Evolutionary conservation across 148 eudicot species (phyloP).

Genomic region (Camellia lanceoleosa): DNA sequence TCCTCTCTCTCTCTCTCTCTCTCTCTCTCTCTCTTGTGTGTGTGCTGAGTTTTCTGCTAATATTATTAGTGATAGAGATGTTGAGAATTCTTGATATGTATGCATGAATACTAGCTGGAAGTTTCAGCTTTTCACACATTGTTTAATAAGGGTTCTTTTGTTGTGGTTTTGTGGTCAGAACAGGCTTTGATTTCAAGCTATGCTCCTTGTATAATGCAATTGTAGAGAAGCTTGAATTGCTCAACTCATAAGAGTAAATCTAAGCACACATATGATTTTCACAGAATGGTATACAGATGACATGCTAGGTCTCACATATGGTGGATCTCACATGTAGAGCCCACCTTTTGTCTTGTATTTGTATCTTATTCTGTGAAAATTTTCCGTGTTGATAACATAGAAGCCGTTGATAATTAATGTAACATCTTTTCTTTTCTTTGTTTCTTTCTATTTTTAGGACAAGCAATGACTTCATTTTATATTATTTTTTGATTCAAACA

Average conservation of each 20-base stretch:
- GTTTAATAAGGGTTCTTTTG: background rate
- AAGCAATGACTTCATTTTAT: background rate
- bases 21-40: background rate
- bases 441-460: background rate
- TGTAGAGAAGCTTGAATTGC: background rate
- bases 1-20: background rate
- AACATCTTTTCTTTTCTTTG: background rate
- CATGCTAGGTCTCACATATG: too few species aligned
- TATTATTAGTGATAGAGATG: slow-evolving; percentile 11
- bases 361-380: too few species aligned
- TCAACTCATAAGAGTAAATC: too few species aligned
- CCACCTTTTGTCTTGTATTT: too few species aligned
- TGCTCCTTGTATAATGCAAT: background rate
- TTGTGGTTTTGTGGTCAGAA: background rate
- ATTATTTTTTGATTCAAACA: background rate
- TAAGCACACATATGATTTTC: too few species aligned
- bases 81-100: slow-evolving; percentile 8
- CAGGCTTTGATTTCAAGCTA: background rate
- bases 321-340: too few species aligned
- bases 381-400: too few species aligned
- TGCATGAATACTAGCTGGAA: slow-evolving; percentile 1
- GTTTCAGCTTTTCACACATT: background rate
- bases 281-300: too few species aligned
- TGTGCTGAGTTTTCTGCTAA: slow-evolving; percentile 15
- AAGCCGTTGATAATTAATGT: background rate